Conservation (phyloP, 2,329 filamentous ascomycete genomes). For the Lomentospora prolificans region DNA sequence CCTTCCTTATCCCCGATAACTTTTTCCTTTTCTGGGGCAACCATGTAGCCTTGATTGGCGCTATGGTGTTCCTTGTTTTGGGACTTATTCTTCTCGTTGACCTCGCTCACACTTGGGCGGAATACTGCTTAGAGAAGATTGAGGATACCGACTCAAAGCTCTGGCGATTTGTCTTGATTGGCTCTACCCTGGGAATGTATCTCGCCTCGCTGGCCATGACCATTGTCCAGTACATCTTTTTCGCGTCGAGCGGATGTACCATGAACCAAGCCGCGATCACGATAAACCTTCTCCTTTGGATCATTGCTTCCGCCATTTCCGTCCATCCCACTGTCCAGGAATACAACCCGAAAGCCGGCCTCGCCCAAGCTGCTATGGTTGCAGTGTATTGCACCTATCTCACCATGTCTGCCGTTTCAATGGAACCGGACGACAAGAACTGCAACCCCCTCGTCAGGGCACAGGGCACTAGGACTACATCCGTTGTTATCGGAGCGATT, state of each 20-base stretch:
- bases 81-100: constrained; percentile 90
- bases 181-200: constrained; percentile 92
- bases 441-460: constrained; percentile 89
- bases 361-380: constrained; percentile 97
- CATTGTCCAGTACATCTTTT: constrained; percentile 94
- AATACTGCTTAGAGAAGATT: constrained; percentile 90
- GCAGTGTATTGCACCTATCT: constrained; percentile 97
- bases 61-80: constrained; percentile 87
- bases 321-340: constrained; percentile 87
- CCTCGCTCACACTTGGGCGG: constrained; percentile 92
- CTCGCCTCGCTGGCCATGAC: constrained; percentile 86
- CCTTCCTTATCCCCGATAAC: constrained; percentile 87
- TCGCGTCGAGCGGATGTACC: constrained; percentile 67
- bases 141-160: constrained; percentile 75
- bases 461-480: constrained; percentile 79
- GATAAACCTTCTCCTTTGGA: constrained; percentile 77
- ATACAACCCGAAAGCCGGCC: constrained; percentile 82
- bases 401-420: constrained; percentile 94
- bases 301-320: constrained; percentile 72
- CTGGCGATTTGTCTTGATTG: constrained; percentile 82
- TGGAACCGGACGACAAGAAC: constrained; percentile 88
- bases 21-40: constrained; percentile 97
- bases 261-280: constrained; percentile 98
- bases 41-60: constrained; percentile 79
- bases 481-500: constrained; percentile 83